A percentile compares a stretch with the other conserved stretches of the same genome.
These are phyloP conservation scores for Parastagonospora avenae DNA, from an alignment of 2,329 filamentous ascomycete genomes.

Conservation along the genomic window DNA sequence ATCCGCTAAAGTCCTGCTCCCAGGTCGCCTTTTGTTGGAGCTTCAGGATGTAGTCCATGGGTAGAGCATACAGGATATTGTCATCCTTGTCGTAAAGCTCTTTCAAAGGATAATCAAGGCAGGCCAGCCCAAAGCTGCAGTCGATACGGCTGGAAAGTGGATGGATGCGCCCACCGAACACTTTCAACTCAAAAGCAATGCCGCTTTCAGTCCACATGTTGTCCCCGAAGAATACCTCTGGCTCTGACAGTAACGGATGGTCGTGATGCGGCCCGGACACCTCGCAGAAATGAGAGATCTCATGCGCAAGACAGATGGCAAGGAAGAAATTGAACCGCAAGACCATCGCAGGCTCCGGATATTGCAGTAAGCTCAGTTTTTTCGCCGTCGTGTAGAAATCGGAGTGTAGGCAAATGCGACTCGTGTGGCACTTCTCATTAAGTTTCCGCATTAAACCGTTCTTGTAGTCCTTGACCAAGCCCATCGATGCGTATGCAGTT, in stretches of 20 bases:
- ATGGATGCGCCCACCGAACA: conserved; percentile 47
- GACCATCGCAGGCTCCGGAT: conserved; percentile 48
- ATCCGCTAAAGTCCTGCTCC: conserved; percentile 39
- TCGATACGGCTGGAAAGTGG: conserved; percentile 47
- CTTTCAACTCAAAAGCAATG: conserved; percentile 46
- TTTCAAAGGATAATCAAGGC: conserved; percentile 43
- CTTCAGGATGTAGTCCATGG: conserved; percentile 47
- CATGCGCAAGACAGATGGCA: conserved; percentile 45
- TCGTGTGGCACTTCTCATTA: conserved; percentile 43
- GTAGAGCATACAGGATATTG: conserved; percentile 44
- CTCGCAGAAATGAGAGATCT: conserved; percentile 49
- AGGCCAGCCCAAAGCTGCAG: conserved; percentile 45
- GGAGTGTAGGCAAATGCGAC: conserved; percentile 46
- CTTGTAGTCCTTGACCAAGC: conserved; percentile 45
- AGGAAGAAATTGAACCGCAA: conserved; percentile 49
- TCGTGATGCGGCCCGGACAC: conserved; percentile 45
- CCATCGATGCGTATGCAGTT: conserved; percentile 46
- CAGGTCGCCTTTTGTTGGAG: conserved; percentile 47
- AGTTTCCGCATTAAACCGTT: conserved; percentile 43
- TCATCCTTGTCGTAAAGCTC: conserved; percentile 46
- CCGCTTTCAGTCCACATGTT: conserved; percentile 49
- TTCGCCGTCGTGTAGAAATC: conserved; percentile 50
- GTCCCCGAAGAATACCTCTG: conserved; percentile 47
- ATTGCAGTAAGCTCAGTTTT: conserved; percentile 43
- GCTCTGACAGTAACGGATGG: conserved; percentile 40